Conservation (phyloP, 2,329 filamentous ascomycete genomes). For the Aspergillus calidoustus region DNA sequence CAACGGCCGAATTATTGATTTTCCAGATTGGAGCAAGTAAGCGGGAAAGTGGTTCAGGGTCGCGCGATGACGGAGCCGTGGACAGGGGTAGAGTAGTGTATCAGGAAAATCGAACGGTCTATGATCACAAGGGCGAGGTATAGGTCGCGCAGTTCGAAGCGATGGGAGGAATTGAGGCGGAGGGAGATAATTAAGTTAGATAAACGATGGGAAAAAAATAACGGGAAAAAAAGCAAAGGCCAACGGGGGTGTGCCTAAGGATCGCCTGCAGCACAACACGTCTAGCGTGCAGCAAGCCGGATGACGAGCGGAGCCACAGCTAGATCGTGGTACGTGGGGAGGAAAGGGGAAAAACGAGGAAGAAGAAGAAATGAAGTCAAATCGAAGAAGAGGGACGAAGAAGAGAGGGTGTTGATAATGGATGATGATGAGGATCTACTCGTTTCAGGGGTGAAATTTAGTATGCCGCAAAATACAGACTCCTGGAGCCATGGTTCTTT, state of each 20-base stretch:
- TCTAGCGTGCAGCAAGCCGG: conserved; percentile 29
- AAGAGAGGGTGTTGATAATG: conserved; percentile 20
- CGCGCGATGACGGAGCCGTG: neutral
- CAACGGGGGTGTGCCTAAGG: conserved; percentile 26
- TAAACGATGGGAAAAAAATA: conserved; percentile 13
- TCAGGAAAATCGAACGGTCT: neutral
- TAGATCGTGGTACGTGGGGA: conserved; percentile 14
- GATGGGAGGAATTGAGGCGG: conserved; percentile 13
- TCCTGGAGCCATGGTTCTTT: conserved; percentile 23
- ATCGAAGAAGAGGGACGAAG: conserved; percentile 10
- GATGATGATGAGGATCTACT: conserved; percentile 32
- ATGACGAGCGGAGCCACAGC: conserved; percentile 15
- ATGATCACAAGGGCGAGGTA: neutral
- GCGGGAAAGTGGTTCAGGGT: neutral
- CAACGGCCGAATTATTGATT: conserved; percentile 16
- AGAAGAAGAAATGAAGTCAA: conserved; percentile 3
- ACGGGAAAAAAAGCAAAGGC: conserved; percentile 16
- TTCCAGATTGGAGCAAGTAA: neutral
- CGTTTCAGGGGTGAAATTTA: conserved; percentile 32
- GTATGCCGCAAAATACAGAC: conserved; percentile 24
- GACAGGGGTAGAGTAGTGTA: neutral
- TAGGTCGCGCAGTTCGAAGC: neutral
- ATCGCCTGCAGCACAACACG: conserved; percentile 29
- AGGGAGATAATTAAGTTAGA: conserved; percentile 8
- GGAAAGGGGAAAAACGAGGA: conserved; percentile 3